Evolutionary conservation across 2,329 filamentous ascomycete species (phyloP), one percentile per base, ranked within the genome.

Genomic region (Fusarium siculi): DNA sequence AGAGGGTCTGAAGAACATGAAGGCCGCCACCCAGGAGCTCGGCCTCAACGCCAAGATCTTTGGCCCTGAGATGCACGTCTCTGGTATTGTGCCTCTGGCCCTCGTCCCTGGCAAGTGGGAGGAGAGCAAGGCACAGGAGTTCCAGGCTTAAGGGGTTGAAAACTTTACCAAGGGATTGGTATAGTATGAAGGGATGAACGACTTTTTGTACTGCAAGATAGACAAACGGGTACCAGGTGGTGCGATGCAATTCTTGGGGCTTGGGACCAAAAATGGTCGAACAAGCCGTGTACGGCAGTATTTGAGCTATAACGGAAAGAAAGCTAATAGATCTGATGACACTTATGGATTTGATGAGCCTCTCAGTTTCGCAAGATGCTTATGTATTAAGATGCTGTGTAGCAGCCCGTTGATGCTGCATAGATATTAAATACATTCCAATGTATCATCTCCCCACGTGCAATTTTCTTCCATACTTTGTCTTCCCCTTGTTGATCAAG

Each of bases 1-100:
- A 87, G 96, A 99, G 87, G 96, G 96, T 87, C 92, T 99, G 76
- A 98, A 97, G 92, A 99, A 98, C 91, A 98, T 99, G 91, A 98
- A 98, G 91, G 90, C 91, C 55, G 96, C 97, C 69, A 96, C 95
- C 70, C 91, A 96, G 83, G 96, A 99, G 88, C 91, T 99, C 68
- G 93, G 94, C 78, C 90, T 99, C 75, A 83, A 88, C 75, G 87
- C 88, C 81, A 89, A 90, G 84, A 88, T 90, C 80, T 91, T 90
- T 73, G 89, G 89, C 61, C 89, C 89, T 50, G 91, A 97, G 86
- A 98, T 98, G 94, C 95, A 98, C 86, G 96, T 99, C 79, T 96
- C 93, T 58, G 96, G 96, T 83, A 98, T 98, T 81, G 96, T 99
- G 76, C 96, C 96, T 63, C 87, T 98, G 82, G 96, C 96, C 52